These are phyloP conservation scores for Colletotrichum incanum DNA, from an alignment of 2,329 filamentous ascomycete species.

Conservation along the genomic window DNA sequence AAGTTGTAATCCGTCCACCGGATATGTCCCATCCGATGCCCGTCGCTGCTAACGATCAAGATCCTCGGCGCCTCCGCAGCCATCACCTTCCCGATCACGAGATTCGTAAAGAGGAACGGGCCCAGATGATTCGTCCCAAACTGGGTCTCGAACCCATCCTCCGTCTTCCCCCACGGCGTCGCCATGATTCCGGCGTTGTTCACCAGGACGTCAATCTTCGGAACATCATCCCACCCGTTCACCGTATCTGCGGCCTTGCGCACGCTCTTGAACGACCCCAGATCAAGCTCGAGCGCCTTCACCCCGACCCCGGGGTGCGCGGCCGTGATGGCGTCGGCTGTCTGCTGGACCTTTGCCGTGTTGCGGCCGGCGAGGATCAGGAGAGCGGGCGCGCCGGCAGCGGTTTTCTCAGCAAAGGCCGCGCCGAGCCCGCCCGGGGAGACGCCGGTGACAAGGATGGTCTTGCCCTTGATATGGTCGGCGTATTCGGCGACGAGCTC, in stretches of 20 bases:
- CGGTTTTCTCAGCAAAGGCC: conserved; percentile 55
- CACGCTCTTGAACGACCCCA: conserved; percentile 58
- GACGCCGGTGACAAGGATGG: conserved; percentile 61
- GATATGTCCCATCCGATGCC: conserved; percentile 59
- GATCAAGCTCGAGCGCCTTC: conserved; percentile 56
- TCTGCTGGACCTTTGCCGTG: conserved; percentile 55
- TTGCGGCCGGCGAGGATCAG: conserved; percentile 65
- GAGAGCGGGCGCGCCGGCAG: conserved; percentile 56
- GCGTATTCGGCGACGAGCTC: conserved; percentile 51
- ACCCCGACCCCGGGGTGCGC: conserved; percentile 52
- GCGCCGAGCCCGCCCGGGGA: conserved; percentile 58
- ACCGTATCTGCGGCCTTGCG: conserved; percentile 56
- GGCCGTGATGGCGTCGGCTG: conserved; percentile 54
- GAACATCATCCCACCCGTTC: conserved; percentile 51
- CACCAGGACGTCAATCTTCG: conserved; percentile 57
- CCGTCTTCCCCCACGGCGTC: conserved; percentile 47
- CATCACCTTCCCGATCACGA: conserved; percentile 52
- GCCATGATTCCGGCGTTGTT: conserved; percentile 63
- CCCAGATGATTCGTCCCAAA: conserved; percentile 57
- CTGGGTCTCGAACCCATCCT: conserved; percentile 58
- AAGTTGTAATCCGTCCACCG: conserved; percentile 63
- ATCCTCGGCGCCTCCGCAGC: conserved; percentile 52
- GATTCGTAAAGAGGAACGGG: conserved; percentile 58
- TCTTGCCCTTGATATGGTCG: conserved; percentile 54
- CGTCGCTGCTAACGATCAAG: conserved; percentile 62